Evolutionary conservation across 495 filamentous ascomycete genomes (phyloP).

Genomic region (Tuber magnatum): DNA sequence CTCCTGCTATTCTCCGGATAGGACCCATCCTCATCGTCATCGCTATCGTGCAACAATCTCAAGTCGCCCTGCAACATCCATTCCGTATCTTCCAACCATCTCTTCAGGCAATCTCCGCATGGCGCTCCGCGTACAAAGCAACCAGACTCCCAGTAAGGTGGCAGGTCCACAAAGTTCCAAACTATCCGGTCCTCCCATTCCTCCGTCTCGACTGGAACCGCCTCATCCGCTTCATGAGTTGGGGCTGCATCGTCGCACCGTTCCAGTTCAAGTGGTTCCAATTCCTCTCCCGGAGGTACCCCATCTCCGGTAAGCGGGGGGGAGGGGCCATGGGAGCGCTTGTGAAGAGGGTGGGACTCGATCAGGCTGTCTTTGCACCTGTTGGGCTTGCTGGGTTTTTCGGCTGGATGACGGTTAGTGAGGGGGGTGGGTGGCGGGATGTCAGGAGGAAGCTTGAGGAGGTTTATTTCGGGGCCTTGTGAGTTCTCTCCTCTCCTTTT

Average conservation of each 20-base stretch:
- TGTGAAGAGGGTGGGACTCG: constrained; percentile 74
- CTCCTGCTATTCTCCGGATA: too few species aligned
- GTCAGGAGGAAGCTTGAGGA: constrained; percentile 78
- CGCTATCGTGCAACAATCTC: too few species aligned
- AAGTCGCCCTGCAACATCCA: too few species aligned
- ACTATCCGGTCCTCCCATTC: too few species aligned
- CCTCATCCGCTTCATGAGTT: constrained; percentile 86
- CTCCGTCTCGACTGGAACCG: constrained; percentile 96
- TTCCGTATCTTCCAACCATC: too few species aligned
- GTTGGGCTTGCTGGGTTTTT: constrained; percentile 62
- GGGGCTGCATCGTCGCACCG: constrained; percentile 91
- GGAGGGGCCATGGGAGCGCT: constrained; percentile 65
- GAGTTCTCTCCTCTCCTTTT: not conserved
- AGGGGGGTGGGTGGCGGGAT: constrained; percentile 76
- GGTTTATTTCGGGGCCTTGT: constrained; percentile 55
- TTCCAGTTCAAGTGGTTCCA: constrained; percentile 96
- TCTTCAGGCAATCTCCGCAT: too few species aligned
- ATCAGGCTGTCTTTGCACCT: constrained; percentile 94
- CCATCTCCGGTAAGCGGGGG: constrained; percentile 63
- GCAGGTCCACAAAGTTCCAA: too few species aligned
- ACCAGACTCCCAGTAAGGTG: too few species aligned
- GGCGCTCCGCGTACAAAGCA: too few species aligned
- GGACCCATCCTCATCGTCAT: too few species aligned
- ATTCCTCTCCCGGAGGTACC: constrained; percentile 75
- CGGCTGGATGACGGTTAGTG: constrained; percentile 91